A percentile compares a stretch with the other conserved stretches of the same genome.
These are phyloP conservation scores for Flagelloscypha sp. DNA, from an alignment of 768 basidiomycete genomes.

Conservation along the genomic window DNA sequence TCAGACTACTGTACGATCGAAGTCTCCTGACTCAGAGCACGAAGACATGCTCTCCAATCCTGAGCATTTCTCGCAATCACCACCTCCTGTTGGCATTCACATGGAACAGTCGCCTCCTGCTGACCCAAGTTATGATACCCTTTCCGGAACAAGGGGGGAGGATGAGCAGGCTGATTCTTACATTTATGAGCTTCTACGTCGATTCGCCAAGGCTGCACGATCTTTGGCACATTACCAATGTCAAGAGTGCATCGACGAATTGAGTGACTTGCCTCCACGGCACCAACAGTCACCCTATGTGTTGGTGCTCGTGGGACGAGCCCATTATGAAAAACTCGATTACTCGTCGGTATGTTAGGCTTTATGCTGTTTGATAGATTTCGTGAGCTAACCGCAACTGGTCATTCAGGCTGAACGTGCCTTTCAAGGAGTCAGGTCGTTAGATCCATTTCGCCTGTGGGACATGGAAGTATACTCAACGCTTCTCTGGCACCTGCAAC, in stretches of 20 bases:
- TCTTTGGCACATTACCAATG: conserved; percentile 72
- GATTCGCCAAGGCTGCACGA: conserved; percentile 74
- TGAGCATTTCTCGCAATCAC: conserved; percentile 53
- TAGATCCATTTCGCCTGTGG: conserved; percentile 84
- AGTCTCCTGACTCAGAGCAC: conserved; percentile 66
- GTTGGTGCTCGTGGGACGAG: conserved; percentile 75
- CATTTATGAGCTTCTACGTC: conserved; percentile 72
- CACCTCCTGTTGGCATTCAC: conserved; percentile 50
- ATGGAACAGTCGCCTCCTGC: conserved; percentile 57
- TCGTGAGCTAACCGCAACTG: conserved; percentile 18
- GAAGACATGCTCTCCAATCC: conserved; percentile 44
- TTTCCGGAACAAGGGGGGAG: conserved; percentile 63
- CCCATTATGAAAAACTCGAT: conserved; percentile 84
- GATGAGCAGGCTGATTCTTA: conserved; percentile 72
- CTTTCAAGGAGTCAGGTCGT: conserved; percentile 69
- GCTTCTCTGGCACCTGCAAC: conserved; percentile 88
- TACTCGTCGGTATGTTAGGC: conserved; percentile 72
- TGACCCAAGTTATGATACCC: too few species aligned
- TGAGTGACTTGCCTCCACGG: conserved; percentile 65
- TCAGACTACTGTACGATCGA: conserved; percentile 44
- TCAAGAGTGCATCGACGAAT: conserved; percentile 60
- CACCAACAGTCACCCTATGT: conserved; percentile 75
- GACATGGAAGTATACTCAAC: conserved; percentile 98
- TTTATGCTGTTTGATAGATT: conserved; percentile 9
- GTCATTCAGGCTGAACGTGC: conserved; percentile 75